Evolutionary conservation across 139 green algal species (phyloP).

Genomic region (Spirogloea muscicola): DNA sequence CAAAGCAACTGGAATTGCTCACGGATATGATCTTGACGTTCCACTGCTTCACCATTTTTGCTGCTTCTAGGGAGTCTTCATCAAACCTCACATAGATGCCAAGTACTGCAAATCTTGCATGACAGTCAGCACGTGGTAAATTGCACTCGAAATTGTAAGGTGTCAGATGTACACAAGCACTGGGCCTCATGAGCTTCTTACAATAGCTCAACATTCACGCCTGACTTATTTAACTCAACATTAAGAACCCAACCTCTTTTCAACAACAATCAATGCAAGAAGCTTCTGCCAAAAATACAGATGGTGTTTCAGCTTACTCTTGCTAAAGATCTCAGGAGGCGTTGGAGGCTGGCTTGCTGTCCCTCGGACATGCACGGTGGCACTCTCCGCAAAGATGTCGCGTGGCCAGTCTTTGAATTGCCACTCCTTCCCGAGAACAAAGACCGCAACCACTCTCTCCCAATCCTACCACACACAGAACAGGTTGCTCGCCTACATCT

Average conservation of each 20-base stretch:
- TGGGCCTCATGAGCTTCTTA: neutral
- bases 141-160: neutral
- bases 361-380: neutral
- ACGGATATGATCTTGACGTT: conserved; percentile 34
- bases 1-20: conserved; percentile 3
- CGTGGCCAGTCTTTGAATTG: conserved; percentile 71
- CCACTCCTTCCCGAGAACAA: conserved; percentile 65
- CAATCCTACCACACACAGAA: conserved; percentile 49
- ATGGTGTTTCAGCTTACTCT: neutral
- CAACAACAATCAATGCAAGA: neutral
- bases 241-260: neutral
- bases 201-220: too few species aligned
- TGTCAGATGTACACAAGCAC: neutral
- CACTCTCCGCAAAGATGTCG: conserved; percentile 30
- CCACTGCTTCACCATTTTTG: conserved; percentile 21
- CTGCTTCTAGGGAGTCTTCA: conserved; percentile 24
- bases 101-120: conserved; percentile 19
- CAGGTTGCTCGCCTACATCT: too few species aligned
- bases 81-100: conserved; percentile 39
- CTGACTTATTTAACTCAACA: neutral
- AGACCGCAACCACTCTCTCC: conserved; percentile 65
- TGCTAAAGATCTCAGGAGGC: neutral
- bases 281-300: neutral
- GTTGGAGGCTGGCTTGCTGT: neutral
- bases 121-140: neutral